Evolutionary conservation across 345 rosid species (phyloP), one percentile per base, ranked within the genome.

Genomic region (Moringa oleifera): DNA sequence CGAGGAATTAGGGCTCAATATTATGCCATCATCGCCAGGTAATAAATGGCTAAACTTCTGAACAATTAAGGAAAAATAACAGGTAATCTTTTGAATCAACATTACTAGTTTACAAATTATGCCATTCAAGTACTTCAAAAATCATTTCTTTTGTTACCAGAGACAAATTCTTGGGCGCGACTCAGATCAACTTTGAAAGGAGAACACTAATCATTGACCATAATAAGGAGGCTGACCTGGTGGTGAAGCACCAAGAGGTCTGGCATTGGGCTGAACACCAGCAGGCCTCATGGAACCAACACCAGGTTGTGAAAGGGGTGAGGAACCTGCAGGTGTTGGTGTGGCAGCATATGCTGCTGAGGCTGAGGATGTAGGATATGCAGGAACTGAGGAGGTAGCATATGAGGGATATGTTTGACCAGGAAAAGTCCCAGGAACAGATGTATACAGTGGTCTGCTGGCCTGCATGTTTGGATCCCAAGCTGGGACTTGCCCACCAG

Each of bases 391-490:
- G 13, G 77, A 4, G 37, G 37, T 11, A 33, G 37, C 37, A 33
- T 33, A 66, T 37, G 69, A 20, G 24, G 47, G 68, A 54, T 73
- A 77, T 21, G 77, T 20, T 63, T 71, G 84, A 56, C 79, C 71
- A 7, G 72, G 67, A 70, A 25, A 69, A 23, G 75, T 55, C 20
- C 83, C 79, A 2, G 82, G 72, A 45, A 6, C 75, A 0, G 78
- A 62, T 22, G 58, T 59, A 46, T 63, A 77, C 18, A 56, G 53
- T 25, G 76, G 67, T 33, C 75, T 66, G 22, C 73, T 54, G 0
- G 75, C 71, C 70, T 73, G 81, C 58, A 69, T 61, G 23, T 68
- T 63, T 60, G 72, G 75, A 66, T 78, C 80, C 85, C 87, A 82
- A 20, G 75, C 63, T 22, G 81, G 73, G 53, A 37, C 75, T 63